These are phyloP conservation scores for Trypanosoma congolense DNA, from an alignment of 208 protist species.

Conservation along the genomic window DNA sequence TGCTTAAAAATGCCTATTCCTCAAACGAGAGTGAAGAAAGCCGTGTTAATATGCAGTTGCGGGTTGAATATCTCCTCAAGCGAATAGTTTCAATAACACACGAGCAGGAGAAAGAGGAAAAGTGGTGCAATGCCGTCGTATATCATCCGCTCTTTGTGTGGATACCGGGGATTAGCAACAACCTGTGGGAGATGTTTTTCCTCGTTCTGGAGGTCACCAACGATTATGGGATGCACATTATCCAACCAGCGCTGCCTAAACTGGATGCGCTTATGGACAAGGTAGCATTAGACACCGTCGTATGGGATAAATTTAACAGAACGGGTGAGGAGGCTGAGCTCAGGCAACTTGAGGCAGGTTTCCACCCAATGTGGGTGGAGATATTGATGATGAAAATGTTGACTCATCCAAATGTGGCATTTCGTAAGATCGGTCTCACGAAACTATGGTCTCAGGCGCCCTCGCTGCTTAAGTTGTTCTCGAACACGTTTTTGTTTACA, in stretches of 20 bases:
- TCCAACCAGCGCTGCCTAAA: constrained; percentile 62
- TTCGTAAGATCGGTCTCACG: constrained; percentile 65
- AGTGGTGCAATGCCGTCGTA: constrained; percentile 5
- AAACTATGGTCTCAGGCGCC: constrained; percentile 52
- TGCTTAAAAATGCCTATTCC: constrained; percentile 45
- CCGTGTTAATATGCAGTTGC: constrained; percentile 70
- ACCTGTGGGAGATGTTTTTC: constrained; percentile 70
- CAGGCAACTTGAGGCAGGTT: constrained; percentile 10
- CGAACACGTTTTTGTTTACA: constrained; percentile 52
- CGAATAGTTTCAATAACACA: constrained; percentile 68
- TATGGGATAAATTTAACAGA: background rate
- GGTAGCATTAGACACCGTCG: constrained; percentile 19
- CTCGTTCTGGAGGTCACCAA: constrained; percentile 74
- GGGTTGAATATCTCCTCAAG: constrained; percentile 77
- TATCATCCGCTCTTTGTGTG: constrained; percentile 54
- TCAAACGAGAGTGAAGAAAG: constrained; percentile 36
- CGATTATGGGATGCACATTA: constrained; percentile 83
- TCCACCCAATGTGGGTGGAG: constrained; percentile 69
- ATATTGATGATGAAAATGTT: constrained; percentile 78
- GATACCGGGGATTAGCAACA: constrained; percentile 22
- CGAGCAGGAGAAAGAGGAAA: constrained; percentile 25
- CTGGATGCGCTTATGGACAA: constrained; percentile 56
- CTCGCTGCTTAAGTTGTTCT: constrained; percentile 43
- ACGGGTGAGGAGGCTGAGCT: background rate
- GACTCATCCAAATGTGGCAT: constrained; percentile 70